Evolutionary conservation across 805 yeast species (phyloP), one percentile per base, ranked within the genome.

Genomic region (Saturnispora quitensis): DNA sequence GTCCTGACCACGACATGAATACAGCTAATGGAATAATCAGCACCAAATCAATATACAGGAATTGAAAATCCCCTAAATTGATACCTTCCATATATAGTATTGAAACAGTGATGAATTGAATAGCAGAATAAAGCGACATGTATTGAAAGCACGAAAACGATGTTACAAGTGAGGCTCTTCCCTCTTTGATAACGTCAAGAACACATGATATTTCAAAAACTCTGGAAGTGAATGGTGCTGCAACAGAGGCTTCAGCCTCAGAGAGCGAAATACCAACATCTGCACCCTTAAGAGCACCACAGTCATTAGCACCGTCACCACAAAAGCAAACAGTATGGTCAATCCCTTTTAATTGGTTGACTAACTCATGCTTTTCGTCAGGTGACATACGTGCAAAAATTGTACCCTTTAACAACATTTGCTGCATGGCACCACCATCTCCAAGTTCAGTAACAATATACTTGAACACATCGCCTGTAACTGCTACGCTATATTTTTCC

Each of bases 281-380:
- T 0, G 99, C 98, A 13, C 97, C 96, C 62, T 91, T 93, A 53
- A 93, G 73, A 0, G 99, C 99, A 58, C 99, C 99, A 69, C 98
- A 93, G 64, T 93, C 99, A 68, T 93, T 93, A 5, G 99, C 99
- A 57, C 99, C 99, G 70, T 93, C 99, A 36, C 99, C 99, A 69
- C 98, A 93, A 67, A 93, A 93, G 2, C 97, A 96, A 46, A 89
- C 95, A 0, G 96, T 88, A 64, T 91, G 91, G 61, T 90, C 97
- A 20, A 93, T 63, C 22, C 73, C 75, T 65, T 89, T 96, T 13
- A 93, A 70, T 63, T 85, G 88, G 60, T 86, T 90, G 35, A 93
- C 97, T 46, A 93, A 73, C 68, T 93, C 99, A 66, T 93, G 97
- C 63, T 93, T 93, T 66, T 93, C 99, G 67, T 95, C 99, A 0